Percentiles rank a stretch among this genome's conserved stretches.
Conservation (phyloP, 257 asterid species). For the Gentiana dahurica region DNA sequence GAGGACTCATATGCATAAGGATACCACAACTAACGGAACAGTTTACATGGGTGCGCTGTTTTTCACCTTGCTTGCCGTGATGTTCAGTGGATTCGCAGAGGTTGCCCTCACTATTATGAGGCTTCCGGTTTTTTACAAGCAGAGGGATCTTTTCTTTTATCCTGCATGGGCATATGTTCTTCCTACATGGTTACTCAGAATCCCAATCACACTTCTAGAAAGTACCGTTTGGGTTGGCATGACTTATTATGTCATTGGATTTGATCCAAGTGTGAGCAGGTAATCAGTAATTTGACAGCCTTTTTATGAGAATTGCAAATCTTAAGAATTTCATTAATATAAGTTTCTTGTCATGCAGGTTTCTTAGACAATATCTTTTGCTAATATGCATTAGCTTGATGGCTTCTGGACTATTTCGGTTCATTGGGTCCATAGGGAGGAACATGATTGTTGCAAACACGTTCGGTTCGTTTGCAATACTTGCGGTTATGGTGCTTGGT, state of each 20-base stretch:
- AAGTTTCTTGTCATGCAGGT: slow-evolving; percentile 3
- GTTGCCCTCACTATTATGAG: slow-evolving; percentile 63
- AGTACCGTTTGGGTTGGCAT: slow-evolving; percentile 65
- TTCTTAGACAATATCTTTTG: slow-evolving; percentile 7
- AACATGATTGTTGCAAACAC: slow-evolving; percentile 12
- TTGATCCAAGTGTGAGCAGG: slow-evolving; percentile 77
- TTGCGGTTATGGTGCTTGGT: slow-evolving; percentile 5
- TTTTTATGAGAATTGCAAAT: not conserved
- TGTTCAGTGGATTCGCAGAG: slow-evolving; percentile 84
- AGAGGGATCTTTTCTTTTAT: slow-evolving; percentile 63
- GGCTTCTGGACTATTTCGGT: slow-evolving; percentile 12
- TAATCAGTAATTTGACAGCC: slow-evolving; percentile 6
- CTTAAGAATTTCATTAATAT: not conserved
- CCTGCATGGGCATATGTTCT: slow-evolving; percentile 82
- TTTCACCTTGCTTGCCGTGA: slow-evolving; percentile 59
- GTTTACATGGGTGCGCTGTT: slow-evolving; percentile 73
- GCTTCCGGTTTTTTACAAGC: slow-evolving; percentile 87
- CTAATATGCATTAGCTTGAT: slow-evolving; percentile 9
- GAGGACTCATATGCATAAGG: slow-evolving; percentile 65
- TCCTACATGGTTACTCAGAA: slow-evolving; percentile 74
- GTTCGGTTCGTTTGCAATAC: slow-evolving; percentile 8
- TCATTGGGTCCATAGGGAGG: slow-evolving; percentile 13
- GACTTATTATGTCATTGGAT: slow-evolving; percentile 74
- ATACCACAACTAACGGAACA: slow-evolving; percentile 55
- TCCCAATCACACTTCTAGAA: slow-evolving; percentile 62